Evolutionary conservation across 2,329 filamentous ascomycete genomes (phyloP), one percentile per base, ranked within the genome.

Genomic region (Lecanicillium sp.): DNA sequence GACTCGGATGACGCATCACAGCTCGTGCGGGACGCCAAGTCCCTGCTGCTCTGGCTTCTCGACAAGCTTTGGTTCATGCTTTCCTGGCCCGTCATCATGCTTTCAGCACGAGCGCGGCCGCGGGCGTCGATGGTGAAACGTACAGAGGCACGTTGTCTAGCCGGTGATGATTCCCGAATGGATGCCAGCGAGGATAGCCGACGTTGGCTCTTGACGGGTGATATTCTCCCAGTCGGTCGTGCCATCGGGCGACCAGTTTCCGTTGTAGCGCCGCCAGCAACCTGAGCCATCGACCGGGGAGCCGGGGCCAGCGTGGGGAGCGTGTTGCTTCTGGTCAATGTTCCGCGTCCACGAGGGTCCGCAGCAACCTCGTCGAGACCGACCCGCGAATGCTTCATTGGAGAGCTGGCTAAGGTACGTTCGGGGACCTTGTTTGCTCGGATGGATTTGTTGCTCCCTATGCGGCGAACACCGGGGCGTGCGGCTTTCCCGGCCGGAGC

Each of bases 101-200:
- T 74, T 53, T 80, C 76, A 8, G 78, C 75, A 26, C 74, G 70
- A 12, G 78, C 78, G 48, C 78, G 72, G 19, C 81, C 81, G 45
- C 74, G 73, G n/a, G 77, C 70, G 56, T 83, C 80, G 52, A 84
- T 82, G 14, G 73, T 80, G 52, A 84, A 81, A 55, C 76, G 79
- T 6, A 84, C 78, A 35, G 79, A 75, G 1, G 78, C 74, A 33
- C 76, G 70, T 30, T 72, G 70, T 43, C 69, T 66, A 1, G 72
- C 64, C 2, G 67, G 59, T 17, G 61, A 53, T 10, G 69, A 62
- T 58, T 84, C 81, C 0, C 79, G 78, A 24, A 84, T 83, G 1
- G 79, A 79, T 1, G 70, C 72, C 11, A 81, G 62, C 46, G 73
- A 73, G 3, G 75, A 70, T 6, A 79, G 60, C 11, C 75, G 71